phyloP scores from a whole-genome alignment of 2,329 filamentous ascomycete species.

The Alternaria triticimaculans region DNA sequence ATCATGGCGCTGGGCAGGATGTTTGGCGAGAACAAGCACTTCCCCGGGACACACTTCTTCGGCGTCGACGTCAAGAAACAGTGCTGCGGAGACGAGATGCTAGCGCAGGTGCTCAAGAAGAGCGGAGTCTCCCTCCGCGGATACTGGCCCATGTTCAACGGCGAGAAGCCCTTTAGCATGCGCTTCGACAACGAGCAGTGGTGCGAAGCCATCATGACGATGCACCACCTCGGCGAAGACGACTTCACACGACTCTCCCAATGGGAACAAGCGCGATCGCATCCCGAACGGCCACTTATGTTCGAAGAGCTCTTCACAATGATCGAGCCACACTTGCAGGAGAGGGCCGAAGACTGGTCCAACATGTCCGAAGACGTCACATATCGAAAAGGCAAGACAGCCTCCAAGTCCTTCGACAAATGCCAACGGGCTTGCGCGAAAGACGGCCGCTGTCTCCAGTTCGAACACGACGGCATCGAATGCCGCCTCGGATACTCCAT shows the following conservation, averaged over 20 bases:
- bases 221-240: constrained; percentile 44
- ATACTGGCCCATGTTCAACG: constrained; percentile 56
- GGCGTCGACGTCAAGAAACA: constrained; percentile 42
- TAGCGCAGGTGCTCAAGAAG: constrained; percentile 48
- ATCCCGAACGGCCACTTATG: constrained; percentile 36
- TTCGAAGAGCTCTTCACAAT: constrained; percentile 44
- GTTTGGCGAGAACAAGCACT: constrained; percentile 43
- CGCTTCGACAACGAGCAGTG: constrained; percentile 51
- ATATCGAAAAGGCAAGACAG: constrained; percentile 24
- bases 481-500: constrained; percentile 39
- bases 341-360: constrained; percentile 39
- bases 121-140: constrained; percentile 45
- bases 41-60: constrained; percentile 44
- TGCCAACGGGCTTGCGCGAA: constrained; percentile 39
- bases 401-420: constrained; percentile 34
- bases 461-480: constrained; percentile 36
- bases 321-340: constrained; percentile 35
- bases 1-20: constrained; percentile 47
- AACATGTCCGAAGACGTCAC: constrained; percentile 42
- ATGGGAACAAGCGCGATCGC: constrained; percentile 35
- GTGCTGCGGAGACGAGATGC: constrained; percentile 50
- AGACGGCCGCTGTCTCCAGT: constrained; percentile 42
- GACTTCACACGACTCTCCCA: constrained; percentile 36
- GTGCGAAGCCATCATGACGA: constrained; percentile 52
- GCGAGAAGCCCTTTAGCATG: constrained; percentile 49